Conservation (phyloP, 2,329 filamentous ascomycete species). For the Claviceps fusiformis region DNA sequence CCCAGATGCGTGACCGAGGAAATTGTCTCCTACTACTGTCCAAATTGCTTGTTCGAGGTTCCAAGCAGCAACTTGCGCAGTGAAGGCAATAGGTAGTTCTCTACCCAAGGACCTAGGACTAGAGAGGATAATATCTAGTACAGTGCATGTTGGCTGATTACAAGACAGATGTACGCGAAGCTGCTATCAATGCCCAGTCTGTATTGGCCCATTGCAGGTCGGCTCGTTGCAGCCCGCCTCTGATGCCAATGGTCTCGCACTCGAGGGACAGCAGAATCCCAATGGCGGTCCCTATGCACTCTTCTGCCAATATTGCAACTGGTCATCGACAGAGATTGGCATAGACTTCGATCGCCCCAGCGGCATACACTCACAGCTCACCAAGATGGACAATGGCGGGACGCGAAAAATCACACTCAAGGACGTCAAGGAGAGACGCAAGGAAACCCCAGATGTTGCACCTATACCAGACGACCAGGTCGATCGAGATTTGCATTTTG, state of each 20-base stretch:
- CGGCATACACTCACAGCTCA: constrained; percentile 69
- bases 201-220: constrained; percentile 65
- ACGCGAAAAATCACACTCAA: constrained; percentile 34
- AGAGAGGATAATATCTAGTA: background rate
- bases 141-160: constrained; percentile 7
- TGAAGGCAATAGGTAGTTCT: constrained; percentile 71
- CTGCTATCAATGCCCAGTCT: constrained; percentile 90
- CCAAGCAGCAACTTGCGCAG: constrained; percentile 84
- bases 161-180: constrained; percentile 67
- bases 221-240: constrained; percentile 50
- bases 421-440: constrained; percentile 38
- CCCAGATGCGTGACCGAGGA: constrained; percentile 86
- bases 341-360: constrained; percentile 83
- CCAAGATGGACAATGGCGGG: constrained; percentile 54
- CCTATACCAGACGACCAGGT: constrained; percentile 31
- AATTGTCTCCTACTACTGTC: constrained; percentile 90
- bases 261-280: constrained; percentile 21
- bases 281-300: constrained; percentile 55
- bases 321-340: constrained; percentile 80
- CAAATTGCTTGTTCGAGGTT: constrained; percentile 89
- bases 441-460: constrained; percentile 27
- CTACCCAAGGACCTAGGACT: background rate
- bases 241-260: constrained; percentile 29
- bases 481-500: constrained; percentile 57
- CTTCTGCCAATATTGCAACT: constrained; percentile 81